phyloP scores from a whole-genome alignment of 163 green algal genomes.

The Chloromonas sp. region DNA sequence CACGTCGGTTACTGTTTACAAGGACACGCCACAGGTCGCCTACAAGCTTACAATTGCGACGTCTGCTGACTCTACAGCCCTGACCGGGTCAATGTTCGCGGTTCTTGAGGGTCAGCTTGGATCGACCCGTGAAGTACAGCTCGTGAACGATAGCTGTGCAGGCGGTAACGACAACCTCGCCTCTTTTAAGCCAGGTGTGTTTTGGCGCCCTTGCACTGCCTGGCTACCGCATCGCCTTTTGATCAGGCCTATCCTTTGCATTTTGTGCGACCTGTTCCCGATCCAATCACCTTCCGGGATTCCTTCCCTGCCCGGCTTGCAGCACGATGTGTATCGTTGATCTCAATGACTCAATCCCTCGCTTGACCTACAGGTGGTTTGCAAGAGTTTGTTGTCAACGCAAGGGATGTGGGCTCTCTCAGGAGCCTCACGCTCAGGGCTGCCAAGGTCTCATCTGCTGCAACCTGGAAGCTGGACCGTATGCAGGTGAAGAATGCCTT shows the following conservation, averaged over 20 bases:
- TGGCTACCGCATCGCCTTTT: no score
- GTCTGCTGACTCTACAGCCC: background rate
- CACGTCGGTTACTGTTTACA: conserved; percentile 2
- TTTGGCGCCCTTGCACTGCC: no score
- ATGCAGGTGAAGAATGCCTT: background rate
- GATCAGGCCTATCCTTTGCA: no score
- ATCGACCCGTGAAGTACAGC: background rate
- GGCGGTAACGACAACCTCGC: conserved; percentile 1
- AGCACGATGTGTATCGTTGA: no score
- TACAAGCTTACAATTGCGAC: conserved; percentile 9
- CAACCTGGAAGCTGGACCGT: background rate
- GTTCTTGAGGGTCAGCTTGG: background rate
- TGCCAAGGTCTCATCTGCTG: background rate
- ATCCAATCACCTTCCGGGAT: no score
- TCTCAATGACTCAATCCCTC: no score
- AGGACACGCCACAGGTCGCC: background rate
- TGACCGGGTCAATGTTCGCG: background rate
- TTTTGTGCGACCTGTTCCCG: no score
- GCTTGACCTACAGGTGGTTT: no score
- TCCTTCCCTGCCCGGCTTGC: no score
- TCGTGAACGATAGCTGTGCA: background rate
- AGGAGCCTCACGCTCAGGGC: background rate
- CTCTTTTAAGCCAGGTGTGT: background rate
- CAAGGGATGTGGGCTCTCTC: background rate
- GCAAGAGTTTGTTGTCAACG: background rate